A percentile compares a stretch with the other conserved stretches of the same genome.
phyloP scores from a whole-genome alignment of 805 yeast species.

The Sporopachydermia quercuum region DNA sequence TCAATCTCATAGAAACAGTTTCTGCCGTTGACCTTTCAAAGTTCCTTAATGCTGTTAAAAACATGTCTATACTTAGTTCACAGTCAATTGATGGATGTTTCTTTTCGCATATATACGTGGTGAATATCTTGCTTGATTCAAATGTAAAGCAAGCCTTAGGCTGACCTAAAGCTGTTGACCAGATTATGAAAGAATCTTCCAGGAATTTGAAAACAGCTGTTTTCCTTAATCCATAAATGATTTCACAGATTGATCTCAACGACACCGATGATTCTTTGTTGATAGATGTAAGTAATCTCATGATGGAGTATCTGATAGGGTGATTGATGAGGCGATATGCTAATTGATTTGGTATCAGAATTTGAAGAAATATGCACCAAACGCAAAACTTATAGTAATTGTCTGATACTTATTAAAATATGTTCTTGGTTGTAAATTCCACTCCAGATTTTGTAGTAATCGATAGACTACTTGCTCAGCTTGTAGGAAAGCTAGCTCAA shows the following conservation, averaged over 20 bases:
- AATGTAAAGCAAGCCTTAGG: neutral
- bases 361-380: too few relatives aligned
- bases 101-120: neutral
- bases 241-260: neutral
- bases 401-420: too few relatives aligned
- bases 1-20: neutral
- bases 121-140: neutral
- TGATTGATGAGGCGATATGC: too few relatives aligned
- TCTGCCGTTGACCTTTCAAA: neutral
- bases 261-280: slow-evolving; percentile 4
- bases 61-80: neutral
- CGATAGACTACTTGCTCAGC: too few relatives aligned
- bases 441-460: too few relatives aligned
- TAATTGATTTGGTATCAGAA: too few relatives aligned
- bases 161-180: slow-evolving; percentile 1
- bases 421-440: too few relatives aligned
- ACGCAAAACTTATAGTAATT: too few relatives aligned
- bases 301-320: too few relatives aligned
- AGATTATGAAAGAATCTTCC: slow-evolving; percentile 32
- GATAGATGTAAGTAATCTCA: neutral
- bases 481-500: too few relatives aligned
- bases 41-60: neutral
- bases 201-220: slow-evolving; percentile 40
- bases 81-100: neutral
- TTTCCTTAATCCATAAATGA: slow-evolving; percentile 5